Conservation (phyloP, 1,284 basidiomycete species). For the Puccinia sorghi region DNA sequence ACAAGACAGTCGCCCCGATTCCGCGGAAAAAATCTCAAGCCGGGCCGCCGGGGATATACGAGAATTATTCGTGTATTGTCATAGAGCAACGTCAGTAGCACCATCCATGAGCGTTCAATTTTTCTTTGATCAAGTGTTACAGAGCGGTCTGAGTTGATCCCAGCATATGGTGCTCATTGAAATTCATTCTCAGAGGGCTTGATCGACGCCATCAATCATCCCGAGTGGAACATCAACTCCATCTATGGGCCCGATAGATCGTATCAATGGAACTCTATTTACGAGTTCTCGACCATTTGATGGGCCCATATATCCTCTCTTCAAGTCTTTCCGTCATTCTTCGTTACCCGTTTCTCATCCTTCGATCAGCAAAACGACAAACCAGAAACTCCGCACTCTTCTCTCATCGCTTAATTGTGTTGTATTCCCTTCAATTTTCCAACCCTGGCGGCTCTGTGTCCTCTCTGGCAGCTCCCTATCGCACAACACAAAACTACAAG, state of each 20-base stretch:
- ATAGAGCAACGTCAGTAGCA: conserved; percentile 62
- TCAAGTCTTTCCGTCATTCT: neutral
- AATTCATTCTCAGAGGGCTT: conserved; percentile 58
- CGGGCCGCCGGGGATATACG: conserved; percentile 60
- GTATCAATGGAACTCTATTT: conserved; percentile 61
- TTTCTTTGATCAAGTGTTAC: no score
- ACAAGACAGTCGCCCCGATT: conserved; percentile 58
- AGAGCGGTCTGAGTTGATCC: no score
- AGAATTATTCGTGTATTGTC: conserved; percentile 62
- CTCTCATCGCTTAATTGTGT: no score
- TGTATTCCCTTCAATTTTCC: no score
- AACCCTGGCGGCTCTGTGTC: no score
- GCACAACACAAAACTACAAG: no score
- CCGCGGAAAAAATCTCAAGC: conserved; percentile 62
- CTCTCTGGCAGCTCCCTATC: no score
- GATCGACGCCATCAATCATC: conserved; percentile 64
- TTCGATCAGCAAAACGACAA: no score
- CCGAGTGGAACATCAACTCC: conserved; percentile 61
- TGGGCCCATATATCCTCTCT: neutral
- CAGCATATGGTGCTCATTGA: no score
- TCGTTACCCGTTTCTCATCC: neutral
- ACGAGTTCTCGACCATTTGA: conserved; percentile 59
- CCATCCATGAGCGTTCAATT: no score
- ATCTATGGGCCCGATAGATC: conserved; percentile 61
- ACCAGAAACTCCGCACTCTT: no score